Conservation (phyloP, 2,329 filamentous ascomycete genomes). For the Sarocladium strictum region DNA sequence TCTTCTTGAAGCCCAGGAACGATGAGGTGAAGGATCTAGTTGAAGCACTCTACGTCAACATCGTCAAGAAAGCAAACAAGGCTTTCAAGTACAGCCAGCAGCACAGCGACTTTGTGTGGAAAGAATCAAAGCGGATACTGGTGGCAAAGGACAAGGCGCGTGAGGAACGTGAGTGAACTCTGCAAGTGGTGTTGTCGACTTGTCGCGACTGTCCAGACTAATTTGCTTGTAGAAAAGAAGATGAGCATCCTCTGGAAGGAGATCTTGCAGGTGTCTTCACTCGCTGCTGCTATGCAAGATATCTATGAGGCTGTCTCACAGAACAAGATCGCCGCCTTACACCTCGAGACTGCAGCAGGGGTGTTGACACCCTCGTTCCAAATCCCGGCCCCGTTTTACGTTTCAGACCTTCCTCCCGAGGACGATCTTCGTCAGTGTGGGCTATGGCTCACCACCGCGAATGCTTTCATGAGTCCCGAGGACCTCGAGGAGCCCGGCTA, state of each 20-base stretch:
- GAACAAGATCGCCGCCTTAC: constrained; percentile 80
- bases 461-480: constrained; percentile 66
- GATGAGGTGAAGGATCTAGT: constrained; percentile 70
- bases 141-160: constrained; percentile 75
- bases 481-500: constrained; percentile 59
- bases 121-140: constrained; percentile 79
- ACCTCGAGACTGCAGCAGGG: constrained; percentile 59
- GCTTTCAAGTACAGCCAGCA: constrained; percentile 90
- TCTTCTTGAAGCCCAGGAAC: constrained; percentile 75
- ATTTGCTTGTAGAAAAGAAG: constrained; percentile 38
- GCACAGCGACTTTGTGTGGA: constrained; percentile 84
- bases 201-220: not conserved
- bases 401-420: constrained; percentile 65
- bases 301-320: constrained; percentile 76
- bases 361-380: constrained; percentile 53
- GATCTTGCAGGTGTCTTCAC: constrained; percentile 65
- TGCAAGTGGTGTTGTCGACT: not conserved
- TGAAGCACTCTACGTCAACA: constrained; percentile 75
- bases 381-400: constrained; percentile 61
- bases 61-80: constrained; percentile 89
- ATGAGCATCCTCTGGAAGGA: constrained; percentile 65
- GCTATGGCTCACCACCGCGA: constrained; percentile 82
- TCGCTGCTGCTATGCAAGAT: constrained; percentile 77
- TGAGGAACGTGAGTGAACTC: constrained; percentile 53
- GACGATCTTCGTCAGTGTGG: constrained; percentile 62